Conservation (phyloP, 345 rosid genomes). For the Salix arbutifolia region DNA sequence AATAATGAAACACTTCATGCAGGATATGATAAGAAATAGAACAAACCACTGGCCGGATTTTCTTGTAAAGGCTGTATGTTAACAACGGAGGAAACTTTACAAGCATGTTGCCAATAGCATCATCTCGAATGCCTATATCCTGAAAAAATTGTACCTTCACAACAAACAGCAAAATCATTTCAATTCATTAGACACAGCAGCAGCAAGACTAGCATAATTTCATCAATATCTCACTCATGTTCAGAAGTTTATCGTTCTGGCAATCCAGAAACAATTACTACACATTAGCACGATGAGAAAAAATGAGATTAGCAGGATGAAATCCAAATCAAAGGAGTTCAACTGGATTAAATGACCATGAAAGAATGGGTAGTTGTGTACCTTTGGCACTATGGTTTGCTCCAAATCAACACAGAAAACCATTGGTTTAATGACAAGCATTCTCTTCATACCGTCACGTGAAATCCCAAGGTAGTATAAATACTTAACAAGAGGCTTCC, state of each 20-base stretch:
- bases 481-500: constrained; percentile 87
- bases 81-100: constrained; percentile 80
- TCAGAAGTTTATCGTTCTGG: neutral
- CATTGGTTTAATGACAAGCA: constrained; percentile 75
- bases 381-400: constrained; percentile 69
- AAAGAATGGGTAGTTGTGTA: constrained; percentile 9
- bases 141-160: constrained; percentile 68
- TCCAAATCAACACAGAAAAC: constrained; percentile 75
- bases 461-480: constrained; percentile 81
- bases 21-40: constrained; percentile 4
- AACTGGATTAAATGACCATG: neutral
- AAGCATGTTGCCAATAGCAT: constrained; percentile 82
- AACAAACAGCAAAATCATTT: constrained; percentile 18
- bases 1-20: neutral
- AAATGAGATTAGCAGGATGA: neutral
- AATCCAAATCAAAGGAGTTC: neutral
- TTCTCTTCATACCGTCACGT: constrained; percentile 84
- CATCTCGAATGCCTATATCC: constrained; percentile 78
- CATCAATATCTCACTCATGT: neutral
- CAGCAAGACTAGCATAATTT: neutral
- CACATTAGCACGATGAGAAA: neutral
- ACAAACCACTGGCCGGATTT: constrained; percentile 90
- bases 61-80: constrained; percentile 76
- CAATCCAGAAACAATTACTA: neutral
- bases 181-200: constrained; percentile 10